Evolutionary conservation across 306 rosid species (phyloP).

Genomic region (Vicia sativa): DNA sequence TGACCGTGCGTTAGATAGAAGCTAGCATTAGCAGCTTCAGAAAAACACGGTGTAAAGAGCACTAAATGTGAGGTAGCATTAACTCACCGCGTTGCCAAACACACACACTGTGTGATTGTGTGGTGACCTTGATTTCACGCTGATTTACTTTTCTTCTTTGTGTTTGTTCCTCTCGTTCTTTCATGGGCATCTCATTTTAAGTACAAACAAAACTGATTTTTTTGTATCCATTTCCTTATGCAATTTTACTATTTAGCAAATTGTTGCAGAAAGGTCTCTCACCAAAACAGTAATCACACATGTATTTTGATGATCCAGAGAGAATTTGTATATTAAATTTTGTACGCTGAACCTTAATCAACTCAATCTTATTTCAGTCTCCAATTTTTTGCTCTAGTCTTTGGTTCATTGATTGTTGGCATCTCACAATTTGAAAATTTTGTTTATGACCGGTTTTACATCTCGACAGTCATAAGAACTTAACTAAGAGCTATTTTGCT

Average conservation of each 20-base stretch:
- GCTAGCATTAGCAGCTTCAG: no score
- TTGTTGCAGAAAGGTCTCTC: no score
- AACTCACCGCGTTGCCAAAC: no score
- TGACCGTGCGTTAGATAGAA: no score
- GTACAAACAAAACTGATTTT: not conserved
- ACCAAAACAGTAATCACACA: not conserved
- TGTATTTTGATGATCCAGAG: constrained; percentile 16
- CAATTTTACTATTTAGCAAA: not conserved
- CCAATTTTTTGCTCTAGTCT: constrained; percentile 16
- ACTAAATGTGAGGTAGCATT: no score
- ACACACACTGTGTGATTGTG: no score
- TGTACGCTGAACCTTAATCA: constrained; percentile 11
- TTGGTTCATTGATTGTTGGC: not conserved
- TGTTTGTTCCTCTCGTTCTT: not conserved
- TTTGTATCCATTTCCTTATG: not conserved
- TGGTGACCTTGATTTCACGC: constrained; percentile 17
- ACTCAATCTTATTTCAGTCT: constrained; percentile 1
- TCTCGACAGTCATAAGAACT: constrained; percentile 4
- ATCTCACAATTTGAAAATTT: not conserved
- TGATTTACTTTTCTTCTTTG: not conserved
- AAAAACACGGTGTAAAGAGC: no score
- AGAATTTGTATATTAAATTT: constrained; percentile 8
- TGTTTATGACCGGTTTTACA: constrained; percentile 19
- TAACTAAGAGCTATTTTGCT: constrained; percentile 6
- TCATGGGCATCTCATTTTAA: not conserved